Conservation (phyloP, 108 stramenopile species). For the Nannochloropsis salina region DNA sequence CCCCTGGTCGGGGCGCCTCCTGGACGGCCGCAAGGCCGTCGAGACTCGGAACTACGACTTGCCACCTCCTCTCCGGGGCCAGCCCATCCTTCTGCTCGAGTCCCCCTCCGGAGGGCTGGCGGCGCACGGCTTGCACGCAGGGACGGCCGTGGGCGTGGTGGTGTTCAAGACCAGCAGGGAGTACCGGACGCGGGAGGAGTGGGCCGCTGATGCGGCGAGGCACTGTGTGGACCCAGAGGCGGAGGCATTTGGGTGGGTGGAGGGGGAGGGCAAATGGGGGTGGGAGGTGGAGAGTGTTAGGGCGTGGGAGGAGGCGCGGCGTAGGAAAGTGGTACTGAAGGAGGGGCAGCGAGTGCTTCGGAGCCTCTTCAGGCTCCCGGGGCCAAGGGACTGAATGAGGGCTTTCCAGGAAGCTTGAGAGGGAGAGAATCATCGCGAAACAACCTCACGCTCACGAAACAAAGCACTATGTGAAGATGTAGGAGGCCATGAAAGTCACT, state of each 20-base stretch:
- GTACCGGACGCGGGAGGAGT: not conserved
- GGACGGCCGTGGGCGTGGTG: not conserved
- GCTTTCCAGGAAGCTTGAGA: too few species aligned
- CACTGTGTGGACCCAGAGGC: not conserved
- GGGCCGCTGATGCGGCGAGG: not conserved
- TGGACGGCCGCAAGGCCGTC: slow-evolving; percentile 37
- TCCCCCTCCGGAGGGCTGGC: slow-evolving; percentile 27
- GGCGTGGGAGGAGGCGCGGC: not conserved
- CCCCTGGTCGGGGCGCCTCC: slow-evolving; percentile 35
- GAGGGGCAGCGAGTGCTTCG: not conserved
- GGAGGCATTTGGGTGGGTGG: not conserved
- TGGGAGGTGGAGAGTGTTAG: not conserved
- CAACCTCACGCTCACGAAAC: too few species aligned
- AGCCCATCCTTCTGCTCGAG: slow-evolving; percentile 29
- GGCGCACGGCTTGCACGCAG: not conserved
- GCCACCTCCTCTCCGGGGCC: slow-evolving; percentile 29
- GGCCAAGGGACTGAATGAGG: too few species aligned
- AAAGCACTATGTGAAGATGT: too few species aligned
- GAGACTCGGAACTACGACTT: slow-evolving; percentile 42
- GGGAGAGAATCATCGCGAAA: too few species aligned
- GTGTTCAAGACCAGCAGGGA: not conserved
- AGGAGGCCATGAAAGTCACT: too few species aligned
- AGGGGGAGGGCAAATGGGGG: not conserved
- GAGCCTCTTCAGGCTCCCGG: not conserved
- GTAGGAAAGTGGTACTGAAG: not conserved